Base-by-base conservation (phyloP, 2,329 filamentous ascomycete genomes). In the Cytospora paraplurivora region DNA sequence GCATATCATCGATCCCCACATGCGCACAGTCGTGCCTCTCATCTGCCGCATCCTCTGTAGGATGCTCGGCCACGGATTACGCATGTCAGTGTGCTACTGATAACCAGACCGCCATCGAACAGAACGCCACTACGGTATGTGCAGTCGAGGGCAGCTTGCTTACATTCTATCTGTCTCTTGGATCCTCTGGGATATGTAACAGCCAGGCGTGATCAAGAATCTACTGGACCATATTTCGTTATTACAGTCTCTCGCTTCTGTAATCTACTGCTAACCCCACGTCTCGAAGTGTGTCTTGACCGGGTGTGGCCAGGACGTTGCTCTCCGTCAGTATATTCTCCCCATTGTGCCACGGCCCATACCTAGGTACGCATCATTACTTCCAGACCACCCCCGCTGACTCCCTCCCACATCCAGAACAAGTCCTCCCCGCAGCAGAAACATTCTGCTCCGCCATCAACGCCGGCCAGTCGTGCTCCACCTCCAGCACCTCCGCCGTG, bases 371-470 rank as follows among this genome's bases (percentile, higher is more conserved):
- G 3, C 35, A 0, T 37, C 1, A 19, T 7, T 13, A 52, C 41
- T 21, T 21, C 17, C 34, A n/a, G 44, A 56, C 44, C 44, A 38
- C 6, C 17, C 15, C 1, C 13, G 6, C 41, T 49, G 44, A 21
- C 38, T 11, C 53, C 8, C 11, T 32, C 38, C n/a, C 53, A 11
- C n/a, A 13, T 44, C 11, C 19, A 64, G 62, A 64, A 17, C 34
- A 49, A 44, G 62, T 64, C 15, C 54, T 54, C 11, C 58, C 62
- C 6, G 62, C 62, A 1, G 49, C 35, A 11, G 15, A 44, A n/a
- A 38, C 57, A 1, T 62, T 64, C 53, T 64, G 62, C 35, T 53
- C 51, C 27, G 58, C 58, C 52, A 56, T 62, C 62, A 56, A 64
- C 4, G 58, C 35, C 35, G 62, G 62, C 47, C 34, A 54, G 6